phyloP scores from a whole-genome alignment of 1,284 basidiomycete genomes.

The Schizophyllum commune region DNA sequence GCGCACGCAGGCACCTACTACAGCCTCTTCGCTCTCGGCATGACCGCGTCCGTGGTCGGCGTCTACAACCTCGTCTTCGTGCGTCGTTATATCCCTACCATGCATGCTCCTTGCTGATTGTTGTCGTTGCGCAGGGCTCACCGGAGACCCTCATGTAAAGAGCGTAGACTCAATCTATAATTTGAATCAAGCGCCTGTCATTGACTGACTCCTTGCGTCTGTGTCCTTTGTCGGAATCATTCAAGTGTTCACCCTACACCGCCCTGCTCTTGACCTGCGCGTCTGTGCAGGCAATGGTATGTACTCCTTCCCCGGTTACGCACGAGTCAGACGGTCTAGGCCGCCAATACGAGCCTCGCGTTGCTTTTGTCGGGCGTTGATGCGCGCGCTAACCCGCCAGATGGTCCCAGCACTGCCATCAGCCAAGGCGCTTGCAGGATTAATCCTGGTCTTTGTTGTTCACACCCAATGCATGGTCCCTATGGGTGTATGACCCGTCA shows the following conservation, averaged over 20 bases:
- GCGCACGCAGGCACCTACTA: constrained; percentile 47
- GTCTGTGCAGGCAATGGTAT: background rate
- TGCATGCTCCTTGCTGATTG: background rate
- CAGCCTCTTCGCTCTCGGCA: constrained; percentile 44
- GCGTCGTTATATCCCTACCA: constrained; percentile 16
- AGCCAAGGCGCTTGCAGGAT: too few species aligned
- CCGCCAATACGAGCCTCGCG: too few species aligned
- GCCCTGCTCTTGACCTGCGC: too few species aligned
- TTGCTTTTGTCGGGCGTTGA: too few species aligned
- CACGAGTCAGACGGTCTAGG: background rate
- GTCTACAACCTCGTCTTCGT: constrained; percentile 46
- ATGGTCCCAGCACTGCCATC: too few species aligned
- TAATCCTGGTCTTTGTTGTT: too few species aligned
- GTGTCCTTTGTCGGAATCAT: too few species aligned
- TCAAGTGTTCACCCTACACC: too few species aligned
- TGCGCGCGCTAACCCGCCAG: too few species aligned
- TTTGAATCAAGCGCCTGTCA: background rate
- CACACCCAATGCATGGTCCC: too few species aligned
- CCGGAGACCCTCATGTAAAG: background rate
- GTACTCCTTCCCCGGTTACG: background rate
- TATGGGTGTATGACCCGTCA: too few species aligned
- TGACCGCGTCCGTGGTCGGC: constrained; percentile 43
- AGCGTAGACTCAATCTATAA: background rate
- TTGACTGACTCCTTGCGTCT: background rate
- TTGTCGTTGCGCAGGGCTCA: background rate